Percentiles rank a stretch among this genome's conserved stretches.
Evolutionary conservation across 768 basidiomycete genomes (phyloP).

Genomic region (Lactarius pseudohatsudake): DNA sequence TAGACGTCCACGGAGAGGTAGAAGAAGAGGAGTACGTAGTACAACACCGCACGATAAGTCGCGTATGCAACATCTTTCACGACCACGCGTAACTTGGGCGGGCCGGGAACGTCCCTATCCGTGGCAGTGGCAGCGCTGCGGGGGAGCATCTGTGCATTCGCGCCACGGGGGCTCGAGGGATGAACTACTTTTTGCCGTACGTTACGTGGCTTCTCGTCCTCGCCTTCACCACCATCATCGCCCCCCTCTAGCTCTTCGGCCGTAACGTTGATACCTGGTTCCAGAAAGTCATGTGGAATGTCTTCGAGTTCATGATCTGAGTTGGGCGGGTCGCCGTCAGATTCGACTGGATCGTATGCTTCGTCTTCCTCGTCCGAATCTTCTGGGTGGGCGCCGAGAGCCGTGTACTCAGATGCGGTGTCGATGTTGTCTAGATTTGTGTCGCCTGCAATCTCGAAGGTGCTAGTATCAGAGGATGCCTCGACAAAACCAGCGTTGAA

Average conservation of each 20-base stretch:
- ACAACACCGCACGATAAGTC: constrained; percentile 67
- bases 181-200: constrained; percentile 39
- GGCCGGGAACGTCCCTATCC: constrained; percentile 34
- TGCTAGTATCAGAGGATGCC: constrained; percentile 38
- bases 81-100: constrained; percentile 52
- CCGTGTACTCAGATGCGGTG: constrained; percentile 50
- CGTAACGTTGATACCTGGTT: constrained; percentile 7
- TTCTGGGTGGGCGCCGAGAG: constrained; percentile 39
- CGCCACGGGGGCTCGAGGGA: constrained; percentile 42
- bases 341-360: constrained; percentile 33
- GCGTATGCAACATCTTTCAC: constrained; percentile 59
- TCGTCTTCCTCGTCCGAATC: constrained; percentile 57
- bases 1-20: not conserved
- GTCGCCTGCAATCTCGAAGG: constrained; percentile 33
- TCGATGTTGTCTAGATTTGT: constrained; percentile 32
- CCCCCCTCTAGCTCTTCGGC: constrained; percentile 1
- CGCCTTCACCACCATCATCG: constrained; percentile 5
- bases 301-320: constrained; percentile 21
- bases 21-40: constrained; percentile 56
- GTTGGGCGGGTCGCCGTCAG: constrained; percentile 24
- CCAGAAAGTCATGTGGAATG: constrained; percentile 8
- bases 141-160: constrained; percentile 14
- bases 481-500: constrained; percentile 72
- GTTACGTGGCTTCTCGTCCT: constrained; percentile 32
- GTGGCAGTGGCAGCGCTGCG: not conserved